Percentiles rank a stretch among this genome's conserved stretches.
Conservation (phyloP, 2,329 filamentous ascomycete species). For the Stagonosporopsis cucurbitacearum region DNA sequence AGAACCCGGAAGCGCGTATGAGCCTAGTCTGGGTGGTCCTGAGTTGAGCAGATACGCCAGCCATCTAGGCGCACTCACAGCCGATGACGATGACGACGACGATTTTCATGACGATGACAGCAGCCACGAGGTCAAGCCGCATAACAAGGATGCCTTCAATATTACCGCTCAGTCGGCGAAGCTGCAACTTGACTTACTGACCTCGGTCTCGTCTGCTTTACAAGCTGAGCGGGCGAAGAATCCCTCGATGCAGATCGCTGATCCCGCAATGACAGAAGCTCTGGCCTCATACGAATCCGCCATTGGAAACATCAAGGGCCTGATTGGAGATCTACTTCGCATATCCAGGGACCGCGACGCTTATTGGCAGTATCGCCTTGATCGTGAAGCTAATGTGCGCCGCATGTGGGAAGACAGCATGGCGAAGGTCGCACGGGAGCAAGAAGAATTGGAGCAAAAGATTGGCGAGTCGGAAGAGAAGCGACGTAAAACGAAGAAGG, state of each 20-base stretch:
- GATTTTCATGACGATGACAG: constrained; percentile 83
- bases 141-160: constrained; percentile 91
- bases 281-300: constrained; percentile 86
- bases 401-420: constrained; percentile 98
- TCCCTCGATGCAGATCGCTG: constrained; percentile 74
- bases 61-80: constrained; percentile 55
- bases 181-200: constrained; percentile 88
- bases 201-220: constrained; percentile 83
- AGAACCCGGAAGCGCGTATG: constrained; percentile 64
- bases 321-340: constrained; percentile 85
- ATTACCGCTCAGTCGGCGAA: constrained; percentile 96
- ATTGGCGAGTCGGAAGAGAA: constrained; percentile 92
- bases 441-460: constrained; percentile 86
- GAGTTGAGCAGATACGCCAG: constrained; percentile 59
- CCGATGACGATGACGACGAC: constrained; percentile 70
- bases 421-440: constrained; percentile 93
- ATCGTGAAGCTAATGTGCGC: constrained; percentile 88
- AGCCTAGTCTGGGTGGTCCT: constrained; percentile 63
- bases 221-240: constrained; percentile 73
- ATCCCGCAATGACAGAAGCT: constrained; percentile 77
- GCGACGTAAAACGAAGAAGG: constrained; percentile 85
- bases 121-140: constrained; percentile 72
- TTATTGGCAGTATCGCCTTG: constrained; percentile 95
- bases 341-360: constrained; percentile 94
- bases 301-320: constrained; percentile 82